Base-by-base conservation (phyloP, 495 filamentous ascomycete species). In the Mytilinidion resinicola region DNA sequence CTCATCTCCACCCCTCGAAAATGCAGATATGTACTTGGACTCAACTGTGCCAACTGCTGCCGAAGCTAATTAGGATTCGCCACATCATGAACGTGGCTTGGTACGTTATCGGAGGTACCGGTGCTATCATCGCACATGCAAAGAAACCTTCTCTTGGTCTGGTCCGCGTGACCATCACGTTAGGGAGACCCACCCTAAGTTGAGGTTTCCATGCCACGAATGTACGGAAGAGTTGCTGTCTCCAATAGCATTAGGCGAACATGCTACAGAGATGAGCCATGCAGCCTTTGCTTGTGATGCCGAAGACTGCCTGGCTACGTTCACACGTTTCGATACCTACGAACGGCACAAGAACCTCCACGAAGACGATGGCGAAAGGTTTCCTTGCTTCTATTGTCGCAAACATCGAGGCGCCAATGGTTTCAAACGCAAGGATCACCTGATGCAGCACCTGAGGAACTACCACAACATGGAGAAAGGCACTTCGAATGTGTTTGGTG, bases 351-450 rank as follows among this genome's bases (percentile, higher is more conserved):
- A 63, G 25, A 38, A 57, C 0, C 46, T 56, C 17, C 65, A 70
- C 39, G 19, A 46, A 11, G 53, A 61, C 20, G 50, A 53, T 3
- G 43, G 11, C 6, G 42, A 17, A 35, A 43, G 49, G 0, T 69
- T 61, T 51, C 63, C 67, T 8, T 76, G 73, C 43, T 46, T 42
- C 0, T 60, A 65, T 34, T 75, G 73, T 55, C 70, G 60, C 41
- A 69, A 52, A 44, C 58, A 73, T 56, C 67, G 67, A 35, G 73
- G 69, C 25, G 64, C 54, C n/a, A 55, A 73, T 14, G 69, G 64
- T 14, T 75, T 76, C 53, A 66, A 61, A 19, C 69, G 73, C 19
- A 65, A 56, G 19, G 72, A 76, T 57, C 69, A 76, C 51, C 61
- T 74, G 5, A 51, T 58, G 11, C 70, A 75, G 35, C 74, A 75